Conservation (phyloP, 2,329 filamentous ascomycete species). For the Trichoderma sp. region DNA sequence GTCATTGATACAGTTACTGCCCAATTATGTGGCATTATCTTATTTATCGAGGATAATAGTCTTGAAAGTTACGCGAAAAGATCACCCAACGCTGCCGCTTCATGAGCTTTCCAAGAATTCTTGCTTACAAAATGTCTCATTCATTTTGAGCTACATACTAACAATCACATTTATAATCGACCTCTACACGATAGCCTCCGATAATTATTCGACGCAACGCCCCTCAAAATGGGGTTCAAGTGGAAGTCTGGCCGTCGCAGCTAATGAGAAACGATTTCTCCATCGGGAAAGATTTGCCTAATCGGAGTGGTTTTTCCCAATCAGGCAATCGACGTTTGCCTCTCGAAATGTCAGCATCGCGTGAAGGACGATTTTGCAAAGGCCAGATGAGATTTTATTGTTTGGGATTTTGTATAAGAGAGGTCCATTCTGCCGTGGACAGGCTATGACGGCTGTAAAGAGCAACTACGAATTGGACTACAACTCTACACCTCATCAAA, state of each 20-base stretch:
- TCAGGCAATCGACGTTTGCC: not conserved
- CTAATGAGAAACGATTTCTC: not conserved
- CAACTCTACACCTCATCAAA: not conserved
- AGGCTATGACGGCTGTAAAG: not conserved
- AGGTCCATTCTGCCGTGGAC: not conserved
- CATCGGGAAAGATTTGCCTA: not conserved
- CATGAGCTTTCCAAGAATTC: not conserved
- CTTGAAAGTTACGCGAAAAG: not conserved
- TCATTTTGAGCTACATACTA: not conserved
- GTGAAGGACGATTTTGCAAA: not conserved
- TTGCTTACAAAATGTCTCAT: not conserved
- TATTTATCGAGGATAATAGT: not conserved
- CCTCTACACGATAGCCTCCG: not conserved
- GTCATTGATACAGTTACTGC: not conserved
- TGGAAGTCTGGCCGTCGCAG: not conserved
- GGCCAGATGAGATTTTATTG: not conserved
- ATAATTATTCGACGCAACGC: not conserved
- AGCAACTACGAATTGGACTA: not conserved
- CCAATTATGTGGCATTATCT: not conserved
- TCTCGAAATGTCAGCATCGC: not conserved
- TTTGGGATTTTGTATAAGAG: not conserved
- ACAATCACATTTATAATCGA: not conserved
- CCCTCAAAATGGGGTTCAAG: not conserved
- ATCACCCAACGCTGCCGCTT: not conserved
- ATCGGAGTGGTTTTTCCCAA: not conserved